Conservation (phyloP, 257 asterid genomes). For the Paulownia fortunei region DNA sequence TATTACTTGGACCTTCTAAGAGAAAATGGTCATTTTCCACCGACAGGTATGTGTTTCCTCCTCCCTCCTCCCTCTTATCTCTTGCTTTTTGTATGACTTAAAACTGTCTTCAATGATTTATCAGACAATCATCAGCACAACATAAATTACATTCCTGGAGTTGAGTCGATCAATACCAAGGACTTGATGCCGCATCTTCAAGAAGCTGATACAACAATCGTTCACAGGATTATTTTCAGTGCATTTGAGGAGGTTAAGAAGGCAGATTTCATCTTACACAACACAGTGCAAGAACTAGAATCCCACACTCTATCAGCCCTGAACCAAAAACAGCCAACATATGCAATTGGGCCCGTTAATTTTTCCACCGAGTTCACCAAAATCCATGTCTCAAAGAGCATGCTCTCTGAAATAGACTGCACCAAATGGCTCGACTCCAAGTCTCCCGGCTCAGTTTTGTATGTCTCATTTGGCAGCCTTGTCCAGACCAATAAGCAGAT, state of each 20-base stretch:
- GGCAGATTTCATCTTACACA: constrained; percentile 61
- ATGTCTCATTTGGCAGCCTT: constrained; percentile 49
- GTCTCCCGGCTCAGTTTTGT: constrained; percentile 43
- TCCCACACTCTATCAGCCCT: constrained; percentile 44
- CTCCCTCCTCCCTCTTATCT: neutral
- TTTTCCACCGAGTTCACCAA: neutral
- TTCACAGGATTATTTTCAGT: constrained; percentile 39
- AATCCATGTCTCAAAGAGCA: constrained; percentile 35
- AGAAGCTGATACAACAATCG: constrained; percentile 32
- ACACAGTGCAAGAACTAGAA: constrained; percentile 69
- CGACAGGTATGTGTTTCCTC: constrained; percentile 14
- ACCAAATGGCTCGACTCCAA: constrained; percentile 39
- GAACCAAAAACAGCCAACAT: constrained; percentile 35
- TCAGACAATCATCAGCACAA: constrained; percentile 43
- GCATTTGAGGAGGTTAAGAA: constrained; percentile 50
- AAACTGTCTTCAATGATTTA: neutral
- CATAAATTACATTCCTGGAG: constrained; percentile 67
- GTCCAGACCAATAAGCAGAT: constrained; percentile 20
- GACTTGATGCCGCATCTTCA: constrained; percentile 50
- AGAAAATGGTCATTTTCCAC: constrained; percentile 43
- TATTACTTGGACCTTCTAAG: constrained; percentile 40
- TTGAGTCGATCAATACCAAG: constrained; percentile 46
- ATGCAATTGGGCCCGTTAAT: constrained; percentile 54
- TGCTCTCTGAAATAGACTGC: constrained; percentile 47
- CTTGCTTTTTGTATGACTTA: too few species aligned